A percentile compares a stretch with the other conserved stretches of the same genome.
Evolutionary conservation across 768 basidiomycete genomes (phyloP).

Genomic region (Nidularia sp.): DNA sequence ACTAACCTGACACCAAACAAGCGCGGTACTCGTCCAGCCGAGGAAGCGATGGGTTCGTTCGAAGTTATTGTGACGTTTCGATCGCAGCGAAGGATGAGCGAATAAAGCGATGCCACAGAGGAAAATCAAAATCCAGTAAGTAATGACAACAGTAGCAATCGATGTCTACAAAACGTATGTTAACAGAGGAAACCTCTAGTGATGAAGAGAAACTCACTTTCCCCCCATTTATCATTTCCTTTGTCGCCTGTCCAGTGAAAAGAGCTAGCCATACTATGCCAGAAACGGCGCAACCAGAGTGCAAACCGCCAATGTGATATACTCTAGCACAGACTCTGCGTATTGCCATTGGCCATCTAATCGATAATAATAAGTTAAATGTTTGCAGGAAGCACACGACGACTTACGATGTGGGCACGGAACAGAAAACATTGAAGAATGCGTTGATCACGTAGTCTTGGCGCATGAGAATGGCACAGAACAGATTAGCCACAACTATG

Average conservation of each 20-base stretch:
- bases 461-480: conserved; percentile 42
- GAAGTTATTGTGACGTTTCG: conserved; percentile 46
- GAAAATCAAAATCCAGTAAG: conserved; percentile 45
- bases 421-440: conserved; percentile 49
- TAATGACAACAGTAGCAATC: conserved; percentile 42
- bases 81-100: conserved; percentile 46
- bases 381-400: neutral
- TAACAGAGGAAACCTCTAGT: neutral
- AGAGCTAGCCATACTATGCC: conserved; percentile 49
- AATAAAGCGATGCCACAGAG: conserved; percentile 46
- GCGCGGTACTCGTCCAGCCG: conserved; percentile 48
- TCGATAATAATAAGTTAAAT: conserved; percentile 2
- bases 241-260: conserved; percentile 48
- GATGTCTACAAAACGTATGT: conserved; percentile 28
- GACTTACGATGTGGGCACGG: conserved; percentile 46
- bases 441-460: conserved; percentile 58
- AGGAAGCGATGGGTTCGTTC: conserved; percentile 54
- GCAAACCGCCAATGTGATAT: conserved; percentile 57
- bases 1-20: conserved; percentile 54
- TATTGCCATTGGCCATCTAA: conserved; percentile 52
- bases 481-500: conserved; percentile 44
- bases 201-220: conserved; percentile 19
- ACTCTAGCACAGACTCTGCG: conserved; percentile 51
- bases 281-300: conserved; percentile 55
- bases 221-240: conserved; percentile 33